Base-by-base conservation (phyloP, 2,329 filamentous ascomycete genomes). In the Fusarium mexicanum region DNA sequence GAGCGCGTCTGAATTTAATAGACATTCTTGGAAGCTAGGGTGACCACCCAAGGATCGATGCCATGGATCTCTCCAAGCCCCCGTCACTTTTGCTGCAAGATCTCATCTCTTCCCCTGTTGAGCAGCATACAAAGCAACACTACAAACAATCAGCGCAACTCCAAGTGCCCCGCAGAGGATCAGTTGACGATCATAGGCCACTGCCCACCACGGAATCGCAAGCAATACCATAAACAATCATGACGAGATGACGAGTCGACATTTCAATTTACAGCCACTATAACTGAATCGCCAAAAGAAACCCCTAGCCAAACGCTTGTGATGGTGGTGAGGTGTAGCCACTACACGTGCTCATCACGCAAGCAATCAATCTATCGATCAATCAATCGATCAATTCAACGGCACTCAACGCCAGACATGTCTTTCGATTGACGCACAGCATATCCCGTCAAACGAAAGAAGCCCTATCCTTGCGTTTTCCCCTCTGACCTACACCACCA, bases 41-140 rank as follows among this genome's bases (percentile, higher is more conserved):
- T 46, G 60, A 50, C 26, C 43, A 64, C 44, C 43, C 67, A 66
- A 69, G 64, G 59, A 62, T 72, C 62, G 50, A 57, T 61, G 54
- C 24, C 67, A 72, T 72, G 71, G 64, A 59, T 72, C 64, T 62
- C 40, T 46, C 18, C 47, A 68, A 20, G 24, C 55, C 62, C 50
- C 61, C 51, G 33, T 67, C 53, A 43, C 17, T 54, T 41, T 55
- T 47, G 31, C 65, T 73, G 71, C 71, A 43, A 74, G 68, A 72
- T 74, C 72, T 74, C 71, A 24, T 60, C 47, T 62, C 58, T 73
- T 72, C 55, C 69, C 71, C 61, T 72, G 67, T 50, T 46, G 48
- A 60, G 44, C 61, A 51, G 50, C 60, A 63, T 40, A 40, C 64
- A 62, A 69, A 26, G 46, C 22, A 51, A 70, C 26, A 37, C 26